Percentiles rank a stretch among this genome's conserved stretches.
Conservation (phyloP, 2,329 filamentous ascomycete genomes). For the Rutstroemia sp. region DNA sequence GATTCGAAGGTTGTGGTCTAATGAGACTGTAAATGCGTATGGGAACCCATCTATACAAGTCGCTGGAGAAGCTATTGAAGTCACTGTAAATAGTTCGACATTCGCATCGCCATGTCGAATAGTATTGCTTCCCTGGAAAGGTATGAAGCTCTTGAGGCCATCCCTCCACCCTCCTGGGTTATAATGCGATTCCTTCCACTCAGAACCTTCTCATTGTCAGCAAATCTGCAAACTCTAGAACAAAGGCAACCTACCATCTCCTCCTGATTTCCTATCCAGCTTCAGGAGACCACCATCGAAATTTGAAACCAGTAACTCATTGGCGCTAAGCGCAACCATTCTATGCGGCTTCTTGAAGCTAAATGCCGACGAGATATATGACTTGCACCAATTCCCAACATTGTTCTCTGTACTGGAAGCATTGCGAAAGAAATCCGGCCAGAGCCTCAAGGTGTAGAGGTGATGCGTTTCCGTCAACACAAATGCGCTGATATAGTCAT, state of each 20-base stretch:
- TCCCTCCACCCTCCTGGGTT: conserved; percentile 67
- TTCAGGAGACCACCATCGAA: conserved; percentile 70
- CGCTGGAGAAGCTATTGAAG: conserved; percentile 49
- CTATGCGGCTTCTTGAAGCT: conserved; percentile 73
- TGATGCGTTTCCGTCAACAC: conserved; percentile 72
- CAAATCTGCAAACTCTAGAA: not conserved
- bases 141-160: conserved; percentile 57
- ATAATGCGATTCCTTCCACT: conserved; percentile 67
- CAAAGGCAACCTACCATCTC: conserved; percentile 36
- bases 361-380: conserved; percentile 66
- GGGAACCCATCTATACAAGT: conserved; percentile 39
- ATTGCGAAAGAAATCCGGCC: conserved; percentile 73
- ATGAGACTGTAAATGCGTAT: conserved; percentile 70
- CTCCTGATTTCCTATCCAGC: conserved; percentile 53
- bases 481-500: conserved; percentile 71
- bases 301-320: conserved; percentile 72
- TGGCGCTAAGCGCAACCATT: conserved; percentile 64
- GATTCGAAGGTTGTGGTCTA: conserved; percentile 82
- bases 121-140: conserved; percentile 57
- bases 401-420: conserved; percentile 63
- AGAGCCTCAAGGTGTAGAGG: conserved; percentile 76
- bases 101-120: conserved; percentile 56
- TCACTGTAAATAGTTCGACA: conserved; percentile 61
- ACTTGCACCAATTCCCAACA: conserved; percentile 69
- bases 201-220: conserved; percentile 21